Base-by-base conservation (phyloP, 805 yeast species). In the Schwanniomyces polymorphus region DNA sequence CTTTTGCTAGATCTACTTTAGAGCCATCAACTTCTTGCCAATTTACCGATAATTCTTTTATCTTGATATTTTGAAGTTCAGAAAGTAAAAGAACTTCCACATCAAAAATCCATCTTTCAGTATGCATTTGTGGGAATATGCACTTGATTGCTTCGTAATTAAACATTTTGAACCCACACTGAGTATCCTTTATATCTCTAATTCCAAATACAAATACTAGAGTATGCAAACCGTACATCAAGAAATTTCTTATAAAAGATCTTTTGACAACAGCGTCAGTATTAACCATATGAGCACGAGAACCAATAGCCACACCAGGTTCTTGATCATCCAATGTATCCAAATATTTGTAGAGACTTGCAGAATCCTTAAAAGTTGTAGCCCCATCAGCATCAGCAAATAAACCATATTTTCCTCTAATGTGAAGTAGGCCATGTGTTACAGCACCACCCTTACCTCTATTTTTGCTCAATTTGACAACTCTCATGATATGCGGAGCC, bases 341-440 rank as follows among this genome's bases (percentile, higher is more conserved):
- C 26, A 86, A 72, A 10, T 72, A 66, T 3, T 59, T 60, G 9
- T 81, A 52, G 48, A 91, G 72, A 46, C 76, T 79, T 1, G 60
- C 60, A 23, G 87, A 72, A 64, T 91, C 97, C 23, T 79, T 59
- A 62, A 94, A 94, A 55, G 78, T 76, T 23, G 96, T 85, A 4
- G 99, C 98, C 28, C 98, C 98, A 68, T 94, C 99, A 0, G 98
- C 99, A 68, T 94, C 99, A 1, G 97, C 98, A 72, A 94, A 94
- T 8, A 94, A 76, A 9, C 82, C 81, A 57, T 79, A 85, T 47
- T 75, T 64, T 10, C 98, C 99, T 38, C 89, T 72, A 3, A 85
- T 71, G 57, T 82, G 83, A 56, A 85, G 79, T 64, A 94, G 69
- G 6, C 99, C 99, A 65, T 92, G 97, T 14, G 95, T 83, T 0